Evolutionary conservation across 169 alveolate genomes (phyloP).

Genomic region (Plasmodium chabaudi): DNA sequence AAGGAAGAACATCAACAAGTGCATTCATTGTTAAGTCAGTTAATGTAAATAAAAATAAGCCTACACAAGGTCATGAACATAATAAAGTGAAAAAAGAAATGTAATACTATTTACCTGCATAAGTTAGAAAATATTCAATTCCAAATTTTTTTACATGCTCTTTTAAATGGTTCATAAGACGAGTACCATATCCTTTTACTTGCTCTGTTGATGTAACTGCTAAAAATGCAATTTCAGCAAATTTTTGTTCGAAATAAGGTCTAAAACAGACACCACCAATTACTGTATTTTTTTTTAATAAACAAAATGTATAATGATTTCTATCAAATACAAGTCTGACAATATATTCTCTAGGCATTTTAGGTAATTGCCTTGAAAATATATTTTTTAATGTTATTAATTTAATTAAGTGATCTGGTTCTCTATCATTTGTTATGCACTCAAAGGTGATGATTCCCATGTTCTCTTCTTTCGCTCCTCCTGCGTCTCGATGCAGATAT

Average conservation of each 20-base stretch:
- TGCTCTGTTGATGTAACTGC: constrained; percentile 98
- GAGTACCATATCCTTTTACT: constrained; percentile 98
- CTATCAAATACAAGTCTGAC: constrained; percentile 97
- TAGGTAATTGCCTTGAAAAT: constrained; percentile 97
- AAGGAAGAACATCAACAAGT: not conserved
- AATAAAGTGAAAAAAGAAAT: no score
- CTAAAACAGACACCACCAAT: constrained; percentile 98
- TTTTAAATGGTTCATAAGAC: constrained; percentile 97
- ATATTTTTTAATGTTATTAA: constrained; percentile 95
- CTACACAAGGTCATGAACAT: no score
- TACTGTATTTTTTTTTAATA: constrained; percentile 92
- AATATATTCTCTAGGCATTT: constrained; percentile 99
- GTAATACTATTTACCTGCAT: constrained; percentile 81
- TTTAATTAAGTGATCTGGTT: constrained; percentile 90
- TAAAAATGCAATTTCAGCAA: constrained; percentile 98
- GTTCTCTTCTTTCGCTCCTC: constrained; percentile 93
- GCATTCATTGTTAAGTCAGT: no score
- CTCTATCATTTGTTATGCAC: constrained; percentile 93
- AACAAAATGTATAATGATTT: constrained; percentile 96
- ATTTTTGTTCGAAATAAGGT: constrained; percentile 92
- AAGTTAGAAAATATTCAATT: constrained; percentile 96
- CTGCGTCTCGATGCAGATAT: constrained; percentile 92
- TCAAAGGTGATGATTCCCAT: constrained; percentile 92
- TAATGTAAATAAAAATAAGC: no score
- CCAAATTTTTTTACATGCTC: constrained; percentile 94